Percentiles rank a stretch among this genome's conserved stretches.
Evolutionary conservation across 1,284 basidiomycete genomes (phyloP).

Genomic region (Ceratobasidium sp.): DNA sequence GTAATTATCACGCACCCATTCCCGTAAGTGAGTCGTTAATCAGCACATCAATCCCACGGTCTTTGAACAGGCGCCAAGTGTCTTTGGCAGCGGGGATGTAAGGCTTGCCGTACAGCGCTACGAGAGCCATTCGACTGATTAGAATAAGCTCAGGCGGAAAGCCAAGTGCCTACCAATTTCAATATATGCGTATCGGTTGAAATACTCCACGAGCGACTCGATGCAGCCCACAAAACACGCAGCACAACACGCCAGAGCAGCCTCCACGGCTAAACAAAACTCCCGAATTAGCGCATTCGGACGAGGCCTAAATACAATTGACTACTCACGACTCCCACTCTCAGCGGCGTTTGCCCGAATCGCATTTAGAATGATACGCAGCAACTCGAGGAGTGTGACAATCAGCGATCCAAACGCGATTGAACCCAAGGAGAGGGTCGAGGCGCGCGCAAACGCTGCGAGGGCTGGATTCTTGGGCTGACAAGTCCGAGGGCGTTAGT

Average conservation of each 20-base stretch:
- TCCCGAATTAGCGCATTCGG: constrained; percentile 9
- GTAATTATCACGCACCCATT: constrained; percentile 57
- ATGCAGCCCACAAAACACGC: constrained; percentile 84
- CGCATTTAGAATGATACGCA: constrained; percentile 75
- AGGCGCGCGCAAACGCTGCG: constrained; percentile 81
- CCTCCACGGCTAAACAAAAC: constrained; percentile 66
- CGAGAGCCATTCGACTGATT: not conserved
- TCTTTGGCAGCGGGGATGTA: constrained; percentile 91
- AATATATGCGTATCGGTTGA: constrained; percentile 88
- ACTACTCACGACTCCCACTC: constrained; percentile 76
- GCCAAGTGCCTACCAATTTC: constrained; percentile 65
- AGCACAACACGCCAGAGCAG: constrained; percentile 82
- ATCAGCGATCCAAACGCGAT: constrained; percentile 92
- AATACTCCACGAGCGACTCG: constrained; percentile 78
- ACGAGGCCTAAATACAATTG: not conserved
- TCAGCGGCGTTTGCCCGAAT: constrained; percentile 75
- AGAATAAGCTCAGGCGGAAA: not conserved
- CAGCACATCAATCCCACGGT: constrained; percentile 85
- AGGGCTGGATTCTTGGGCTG: constrained; percentile 79
- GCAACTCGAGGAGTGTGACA: constrained; percentile 85
- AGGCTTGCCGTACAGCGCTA: constrained; percentile 87
- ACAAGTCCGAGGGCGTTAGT: constrained; percentile 43
- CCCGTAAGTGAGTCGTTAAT: constrained; percentile 88
- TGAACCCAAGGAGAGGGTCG: constrained; percentile 86
- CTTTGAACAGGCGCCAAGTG: constrained; percentile 88